Evolutionary conservation across 176 grass and related monocot genomes (phyloP).

Genomic region (Lolium multiflorum): DNA sequence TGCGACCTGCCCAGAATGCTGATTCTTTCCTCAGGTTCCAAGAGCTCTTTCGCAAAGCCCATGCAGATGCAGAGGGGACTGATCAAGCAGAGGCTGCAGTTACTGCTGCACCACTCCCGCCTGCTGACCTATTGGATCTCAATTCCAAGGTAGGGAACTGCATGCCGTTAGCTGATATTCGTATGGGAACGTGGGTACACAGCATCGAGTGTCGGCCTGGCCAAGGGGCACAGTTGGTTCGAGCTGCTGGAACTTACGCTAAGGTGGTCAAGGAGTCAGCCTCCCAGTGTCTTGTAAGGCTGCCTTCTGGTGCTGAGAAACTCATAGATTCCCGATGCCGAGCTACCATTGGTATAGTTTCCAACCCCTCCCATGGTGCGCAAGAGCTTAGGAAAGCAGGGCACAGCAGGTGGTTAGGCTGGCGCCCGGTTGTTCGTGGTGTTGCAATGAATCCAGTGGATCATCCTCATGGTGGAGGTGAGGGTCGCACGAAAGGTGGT

Average conservation of each 20-base stretch:
- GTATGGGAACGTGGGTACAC: conserved; percentile 14
- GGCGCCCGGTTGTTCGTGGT: conserved; percentile 15
- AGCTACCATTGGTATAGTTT: conserved; percentile 16
- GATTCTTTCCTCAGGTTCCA: conserved; percentile 11
- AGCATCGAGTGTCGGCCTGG: conserved; percentile 4
- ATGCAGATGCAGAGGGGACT: neutral
- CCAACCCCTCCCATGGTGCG: conserved; percentile 18
- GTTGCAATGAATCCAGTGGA: conserved; percentile 36
- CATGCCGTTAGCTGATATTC: conserved; percentile 18
- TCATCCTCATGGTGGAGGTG: conserved; percentile 31
- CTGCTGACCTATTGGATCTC: neutral
- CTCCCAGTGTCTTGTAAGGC: neutral
- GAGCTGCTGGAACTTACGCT: conserved; percentile 2
- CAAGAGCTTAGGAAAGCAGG: conserved; percentile 33
- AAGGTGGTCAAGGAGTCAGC: conserved; percentile 22
- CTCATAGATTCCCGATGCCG: conserved; percentile 5
- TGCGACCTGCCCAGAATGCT: neutral
- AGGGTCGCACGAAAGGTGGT: conserved; percentile 22
- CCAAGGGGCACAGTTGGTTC: conserved; percentile 11
- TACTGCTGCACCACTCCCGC: neutral
- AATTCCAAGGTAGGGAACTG: conserved; percentile 15
- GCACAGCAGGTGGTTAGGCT: conserved; percentile 2
- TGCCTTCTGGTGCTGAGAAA: conserved; percentile 25
- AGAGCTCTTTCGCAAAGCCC: conserved; percentile 13
- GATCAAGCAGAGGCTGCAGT: neutral